Percentiles rank a stretch among this genome's conserved stretches.
phyloP scores from a whole-genome alignment of 1,139 yeast species.

The Suhomyces yuchorum region DNA sequence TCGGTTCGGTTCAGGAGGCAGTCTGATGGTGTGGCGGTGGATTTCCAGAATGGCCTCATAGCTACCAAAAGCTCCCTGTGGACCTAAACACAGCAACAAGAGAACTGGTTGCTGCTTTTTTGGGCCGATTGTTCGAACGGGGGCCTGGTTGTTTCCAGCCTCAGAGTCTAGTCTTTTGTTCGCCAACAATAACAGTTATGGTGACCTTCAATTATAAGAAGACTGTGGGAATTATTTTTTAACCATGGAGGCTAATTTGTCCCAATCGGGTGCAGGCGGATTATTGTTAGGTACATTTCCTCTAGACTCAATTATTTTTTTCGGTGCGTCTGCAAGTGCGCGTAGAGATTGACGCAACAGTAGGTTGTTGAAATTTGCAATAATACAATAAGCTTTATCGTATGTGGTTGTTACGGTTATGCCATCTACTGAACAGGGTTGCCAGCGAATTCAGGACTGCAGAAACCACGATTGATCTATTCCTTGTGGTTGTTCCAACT shows the following conservation, averaged over 20 bases:
- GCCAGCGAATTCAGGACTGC: background rate
- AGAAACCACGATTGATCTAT: slow-evolving; percentile 7
- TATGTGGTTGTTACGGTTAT: slow-evolving; percentile 6
- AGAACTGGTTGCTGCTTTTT: background rate
- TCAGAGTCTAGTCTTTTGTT: background rate
- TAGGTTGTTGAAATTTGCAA: slow-evolving; percentile 10
- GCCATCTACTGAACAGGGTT: background rate
- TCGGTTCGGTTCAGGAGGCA: no score
- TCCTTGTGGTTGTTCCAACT: slow-evolving; percentile 4
- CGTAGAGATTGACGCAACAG: slow-evolving; percentile 5
- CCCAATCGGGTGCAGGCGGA: background rate
- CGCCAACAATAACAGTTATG: background rate
- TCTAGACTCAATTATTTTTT: background rate
- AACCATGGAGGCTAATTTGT: background rate
- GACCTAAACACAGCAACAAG: background rate
- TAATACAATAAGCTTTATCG: slow-evolving; percentile 9
- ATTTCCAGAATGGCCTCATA: no score
- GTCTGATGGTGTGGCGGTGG: no score
- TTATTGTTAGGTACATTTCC: background rate
- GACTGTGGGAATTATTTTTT: background rate
- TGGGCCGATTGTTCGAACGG: background rate
- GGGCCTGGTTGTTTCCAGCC: background rate
- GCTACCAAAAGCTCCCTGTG: no score
- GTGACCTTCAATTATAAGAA: background rate
- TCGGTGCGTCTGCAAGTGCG: slow-evolving; percentile 3